Evolutionary conservation across 1,284 basidiomycete genomes (phyloP).

Genomic region (Apiotrichum laibachii): DNA sequence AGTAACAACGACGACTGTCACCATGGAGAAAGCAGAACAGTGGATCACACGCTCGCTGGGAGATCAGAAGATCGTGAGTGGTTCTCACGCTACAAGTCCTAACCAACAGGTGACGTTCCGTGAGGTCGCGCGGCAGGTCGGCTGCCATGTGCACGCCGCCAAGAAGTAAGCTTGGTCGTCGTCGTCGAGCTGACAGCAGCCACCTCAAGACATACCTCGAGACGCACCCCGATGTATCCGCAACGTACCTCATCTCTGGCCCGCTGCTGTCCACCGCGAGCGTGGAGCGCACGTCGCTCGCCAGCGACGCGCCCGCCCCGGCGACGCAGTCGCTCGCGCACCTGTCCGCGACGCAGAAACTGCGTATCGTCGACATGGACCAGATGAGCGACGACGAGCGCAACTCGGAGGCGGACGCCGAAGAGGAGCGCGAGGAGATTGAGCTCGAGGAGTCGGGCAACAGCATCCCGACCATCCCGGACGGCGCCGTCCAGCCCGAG

Average conservation of each 20-base stretch:
- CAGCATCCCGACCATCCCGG: conserved; percentile 8
- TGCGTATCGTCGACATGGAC: conserved; percentile 48
- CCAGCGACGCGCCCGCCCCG: conserved; percentile 4
- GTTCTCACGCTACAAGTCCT: not conserved
- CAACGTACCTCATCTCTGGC: conserved; percentile 45
- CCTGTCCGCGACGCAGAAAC: conserved; percentile 29
- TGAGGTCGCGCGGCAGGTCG: conserved; percentile 37
- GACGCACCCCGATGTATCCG: conserved; percentile 21
- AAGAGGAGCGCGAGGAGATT: conserved; percentile 21
- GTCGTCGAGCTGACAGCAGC: not conserved
- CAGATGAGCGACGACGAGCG: conserved; percentile 41
- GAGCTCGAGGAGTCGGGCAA: conserved; percentile 19
- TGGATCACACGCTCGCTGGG: conserved; percentile 10
- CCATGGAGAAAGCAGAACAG: not conserved
- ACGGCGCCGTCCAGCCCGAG: conserved; percentile 17
- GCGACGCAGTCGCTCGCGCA: conserved; percentile 32
- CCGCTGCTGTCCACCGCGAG: conserved; percentile 29
- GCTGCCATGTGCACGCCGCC: conserved; percentile 40
- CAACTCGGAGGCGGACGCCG: conserved; percentile 36
- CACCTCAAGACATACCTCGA: conserved; percentile 15
- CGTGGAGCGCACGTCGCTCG: conserved; percentile 25
- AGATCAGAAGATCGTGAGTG: conserved; percentile 12
- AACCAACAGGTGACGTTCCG: conserved; percentile 39
- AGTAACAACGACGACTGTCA: not conserved
- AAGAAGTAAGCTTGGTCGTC: conserved; percentile 36